phyloP scores from a whole-genome alignment of 805 yeast genomes.

The Candida boleticola region DNA sequence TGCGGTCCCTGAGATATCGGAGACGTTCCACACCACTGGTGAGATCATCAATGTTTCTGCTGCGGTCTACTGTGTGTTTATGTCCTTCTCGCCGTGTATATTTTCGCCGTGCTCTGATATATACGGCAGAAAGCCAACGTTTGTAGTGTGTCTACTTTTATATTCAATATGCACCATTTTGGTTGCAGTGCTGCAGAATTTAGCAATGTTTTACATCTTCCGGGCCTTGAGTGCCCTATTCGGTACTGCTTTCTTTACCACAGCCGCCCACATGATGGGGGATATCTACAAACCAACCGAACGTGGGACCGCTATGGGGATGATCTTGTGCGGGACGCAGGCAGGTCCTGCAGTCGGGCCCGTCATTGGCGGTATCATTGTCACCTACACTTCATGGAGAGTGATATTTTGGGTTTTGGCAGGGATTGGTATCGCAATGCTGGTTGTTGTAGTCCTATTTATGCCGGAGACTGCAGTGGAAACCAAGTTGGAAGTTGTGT shows the following conservation, averaged over 20 bases:
- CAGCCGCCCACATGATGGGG: conserved; percentile 51
- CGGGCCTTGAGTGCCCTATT: conserved; percentile 49
- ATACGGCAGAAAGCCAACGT: conserved; percentile 48
- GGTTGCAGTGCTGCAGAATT: conserved; percentile 48
- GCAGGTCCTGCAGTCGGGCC: conserved; percentile 55
- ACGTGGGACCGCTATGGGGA: conserved; percentile 52
- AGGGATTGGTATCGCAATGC: conserved; percentile 39
- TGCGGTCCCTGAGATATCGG: conserved; percentile 50
- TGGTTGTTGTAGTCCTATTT: conserved; percentile 34
- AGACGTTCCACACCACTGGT: conserved; percentile 43
- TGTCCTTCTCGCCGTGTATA: conserved; percentile 53
- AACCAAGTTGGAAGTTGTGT: conserved; percentile 25
- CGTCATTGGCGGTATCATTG: conserved; percentile 50
- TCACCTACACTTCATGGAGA: conserved; percentile 52
- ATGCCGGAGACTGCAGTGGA: conserved; percentile 46
- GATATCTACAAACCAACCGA: conserved; percentile 50
- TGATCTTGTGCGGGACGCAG: conserved; percentile 49
- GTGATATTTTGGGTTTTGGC: conserved; percentile 50
- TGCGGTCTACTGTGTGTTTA: conserved; percentile 48
- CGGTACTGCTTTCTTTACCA: conserved; percentile 54
- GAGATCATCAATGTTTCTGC: conserved; percentile 47
- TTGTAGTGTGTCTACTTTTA: conserved; percentile 39
- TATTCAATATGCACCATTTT: conserved; percentile 20
- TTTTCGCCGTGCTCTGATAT: conserved; percentile 50
- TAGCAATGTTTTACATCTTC: conserved; percentile 54